Conservation (phyloP, 805 yeast species). For the Metschnikowia continentalis region DNA sequence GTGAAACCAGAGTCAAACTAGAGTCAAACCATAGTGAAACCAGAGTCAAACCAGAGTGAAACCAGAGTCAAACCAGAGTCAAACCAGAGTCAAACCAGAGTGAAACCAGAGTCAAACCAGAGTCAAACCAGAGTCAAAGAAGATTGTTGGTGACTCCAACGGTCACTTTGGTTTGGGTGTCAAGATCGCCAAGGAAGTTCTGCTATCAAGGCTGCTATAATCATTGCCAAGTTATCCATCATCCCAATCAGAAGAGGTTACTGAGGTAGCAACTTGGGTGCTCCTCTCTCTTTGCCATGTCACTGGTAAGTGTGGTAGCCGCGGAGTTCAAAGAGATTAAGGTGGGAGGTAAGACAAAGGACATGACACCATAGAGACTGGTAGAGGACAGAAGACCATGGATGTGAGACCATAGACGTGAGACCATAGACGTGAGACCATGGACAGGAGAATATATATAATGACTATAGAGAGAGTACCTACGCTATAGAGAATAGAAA, state of each 20-base stretch:
- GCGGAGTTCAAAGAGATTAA: no score
- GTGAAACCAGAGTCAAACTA: no score
- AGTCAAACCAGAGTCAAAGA: constrained; percentile 79
- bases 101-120: constrained; percentile 99
- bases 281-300: constrained; percentile 99
- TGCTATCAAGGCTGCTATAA: constrained; percentile 99
- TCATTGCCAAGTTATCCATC: constrained; percentile 97
- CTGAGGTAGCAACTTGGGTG: constrained; percentile 99
- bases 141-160: constrained; percentile 93
- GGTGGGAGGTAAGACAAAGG: no score
- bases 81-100: no score
- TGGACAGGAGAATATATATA: no score
- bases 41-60: constrained; percentile 96
- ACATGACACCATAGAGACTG: no score
- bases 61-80: no score
- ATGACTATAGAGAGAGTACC: no score
- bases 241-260: constrained; percentile 99
- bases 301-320: constrained; percentile 89
- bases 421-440: no score
- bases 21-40: constrained; percentile 67
- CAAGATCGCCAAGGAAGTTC: constrained; percentile 99
- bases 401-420: no score
- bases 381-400: no score
- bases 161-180: constrained; percentile 99
- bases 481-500: no score